Conservation (phyloP, 2,329 filamentous ascomycete genomes). For the Fusarium sp. region DNA sequence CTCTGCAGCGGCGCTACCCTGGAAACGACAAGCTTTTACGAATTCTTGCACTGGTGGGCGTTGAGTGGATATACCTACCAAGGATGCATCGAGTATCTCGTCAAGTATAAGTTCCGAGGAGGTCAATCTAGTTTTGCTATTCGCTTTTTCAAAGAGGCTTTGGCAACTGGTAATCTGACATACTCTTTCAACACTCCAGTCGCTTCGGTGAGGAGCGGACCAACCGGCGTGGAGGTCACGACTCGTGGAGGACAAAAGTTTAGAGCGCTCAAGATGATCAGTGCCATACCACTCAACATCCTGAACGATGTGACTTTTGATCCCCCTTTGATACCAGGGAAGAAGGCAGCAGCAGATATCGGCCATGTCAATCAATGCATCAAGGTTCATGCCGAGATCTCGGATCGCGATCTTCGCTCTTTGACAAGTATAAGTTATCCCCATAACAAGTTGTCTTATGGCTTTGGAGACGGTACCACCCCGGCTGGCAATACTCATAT, state of each 20-base stretch:
- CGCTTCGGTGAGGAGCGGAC: conserved; percentile 49
- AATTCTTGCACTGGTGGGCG: conserved; percentile 64
- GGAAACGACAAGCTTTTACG: conserved; percentile 59
- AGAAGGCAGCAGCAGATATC: conserved; percentile 52
- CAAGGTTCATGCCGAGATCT: conserved; percentile 62
- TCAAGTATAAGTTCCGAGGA: conserved; percentile 57
- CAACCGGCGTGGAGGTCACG: conserved; percentile 50
- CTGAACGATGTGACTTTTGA: conserved; percentile 56
- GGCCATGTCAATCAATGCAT: conserved; percentile 61
- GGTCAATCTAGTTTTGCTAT: conserved; percentile 62
- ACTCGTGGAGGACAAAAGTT: conserved; percentile 50
- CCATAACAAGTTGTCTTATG: conserved; percentile 57
- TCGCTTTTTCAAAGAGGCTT: conserved; percentile 59
- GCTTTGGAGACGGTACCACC: conserved; percentile 59
- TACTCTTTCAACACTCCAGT: conserved; percentile 59
- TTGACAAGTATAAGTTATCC: conserved; percentile 60
- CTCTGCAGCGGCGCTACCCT: conserved; percentile 59
- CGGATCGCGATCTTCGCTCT: conserved; percentile 56
- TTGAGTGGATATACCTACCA: conserved; percentile 57
- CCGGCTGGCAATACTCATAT: conserved; percentile 61
- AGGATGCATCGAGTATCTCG: conserved; percentile 55
- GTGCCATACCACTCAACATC: conserved; percentile 60
- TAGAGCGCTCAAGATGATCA: conserved; percentile 53
- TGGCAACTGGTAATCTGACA: conserved; percentile 53
- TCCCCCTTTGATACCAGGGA: conserved; percentile 54